Percentiles rank a stretch among this genome's conserved stretches.
These are phyloP conservation scores for Yamadazyma philogaea DNA, from an alignment of 805 yeast genomes.

Conservation along the genomic window DNA sequence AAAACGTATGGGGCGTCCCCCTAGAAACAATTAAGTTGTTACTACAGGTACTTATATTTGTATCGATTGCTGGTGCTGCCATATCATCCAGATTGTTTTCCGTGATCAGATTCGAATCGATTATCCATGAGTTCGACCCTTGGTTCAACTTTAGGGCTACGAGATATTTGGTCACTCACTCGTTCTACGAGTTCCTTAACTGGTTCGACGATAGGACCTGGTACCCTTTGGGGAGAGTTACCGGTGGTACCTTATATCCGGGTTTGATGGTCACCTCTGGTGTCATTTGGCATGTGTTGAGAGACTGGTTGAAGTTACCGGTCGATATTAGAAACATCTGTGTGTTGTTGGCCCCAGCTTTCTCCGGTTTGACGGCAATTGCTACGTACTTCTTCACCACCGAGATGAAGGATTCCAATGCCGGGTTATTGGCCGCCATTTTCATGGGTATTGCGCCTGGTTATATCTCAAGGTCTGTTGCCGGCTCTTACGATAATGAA, in stretches of 20 bases:
- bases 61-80: slow-evolving; percentile 86
- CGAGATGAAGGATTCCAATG: slow-evolving; percentile 86
- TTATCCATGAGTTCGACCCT: slow-evolving; percentile 96
- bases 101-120: slow-evolving; percentile 93
- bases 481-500: slow-evolving; percentile 98
- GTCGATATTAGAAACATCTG: slow-evolving; percentile 93
- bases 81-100: slow-evolving; percentile 89
- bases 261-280: slow-evolving; percentile 99
- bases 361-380: slow-evolving; percentile 87
- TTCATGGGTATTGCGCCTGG: slow-evolving; percentile 99
- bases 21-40: slow-evolving; percentile 42
- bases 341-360: slow-evolving; percentile 95
- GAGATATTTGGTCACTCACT: slow-evolving; percentile 78
- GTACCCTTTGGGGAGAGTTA: slow-evolving; percentile 98
- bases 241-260: slow-evolving; percentile 98
- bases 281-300: slow-evolving; percentile 71
- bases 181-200: slow-evolving; percentile 87
- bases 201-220: slow-evolving; percentile 99
- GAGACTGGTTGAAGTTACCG: slow-evolving; percentile 66
- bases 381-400: slow-evolving; percentile 83
- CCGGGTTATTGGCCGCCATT: slow-evolving; percentile 88
- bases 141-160: slow-evolving; percentile 98
- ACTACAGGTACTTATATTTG: slow-evolving; percentile 64
- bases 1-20: slow-evolving; percentile 25
- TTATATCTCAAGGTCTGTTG: slow-evolving; percentile 95